Evolutionary conservation across 495 filamentous ascomycete species (phyloP), one percentile per base, ranked within the genome.

Genomic region (Talaromyces liani): DNA sequence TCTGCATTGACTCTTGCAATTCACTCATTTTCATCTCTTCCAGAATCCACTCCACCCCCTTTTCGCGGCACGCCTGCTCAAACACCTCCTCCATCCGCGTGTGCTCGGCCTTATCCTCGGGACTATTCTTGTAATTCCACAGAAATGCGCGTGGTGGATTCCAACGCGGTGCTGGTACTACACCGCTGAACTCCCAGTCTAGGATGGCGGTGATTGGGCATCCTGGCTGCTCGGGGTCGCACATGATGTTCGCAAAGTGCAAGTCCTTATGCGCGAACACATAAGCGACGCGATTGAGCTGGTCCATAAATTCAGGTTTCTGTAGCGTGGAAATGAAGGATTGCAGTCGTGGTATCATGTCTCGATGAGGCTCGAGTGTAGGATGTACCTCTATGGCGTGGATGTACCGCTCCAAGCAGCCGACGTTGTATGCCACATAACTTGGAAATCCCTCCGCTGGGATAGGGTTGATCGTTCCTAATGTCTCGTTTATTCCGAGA

Each of bases 171-270:
- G 60, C 56, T 6, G 76, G 71, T 7, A 77, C 70, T 4, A 77
- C 66, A 6, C 67, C 64, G 16, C 68, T 62, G 45, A 77, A 79
- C 67, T 75, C 75, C 73, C 75, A 79, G 64, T 76, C 76, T 3
- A 77, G 63, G 3, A 79, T 61, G 1, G 64, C 70, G 9, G 73
- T 79, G 61, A 77, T 74, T 0, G 54, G 65, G 58, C 65, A 65
- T 6, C 57, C 60, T 12, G 63, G 59, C 20, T 64, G 53, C 8
- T 25, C 27, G 9, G 53, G 53, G 29, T 77, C 72, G 60, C 58
- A 75, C 62, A 76, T 64, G 24, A 78, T 69, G 31, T 77, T 76
- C 2, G 65, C 73, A 58, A 76, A 74, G 62, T 76, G 74, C 53
- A 78, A 62, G 64, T 78, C 73, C 61, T 72, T 74, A 63, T 78